Evolutionary conservation across 1,284 basidiomycete genomes (phyloP), one percentile per base, ranked within the genome.

Genomic region (Vanrija humicola): DNA sequence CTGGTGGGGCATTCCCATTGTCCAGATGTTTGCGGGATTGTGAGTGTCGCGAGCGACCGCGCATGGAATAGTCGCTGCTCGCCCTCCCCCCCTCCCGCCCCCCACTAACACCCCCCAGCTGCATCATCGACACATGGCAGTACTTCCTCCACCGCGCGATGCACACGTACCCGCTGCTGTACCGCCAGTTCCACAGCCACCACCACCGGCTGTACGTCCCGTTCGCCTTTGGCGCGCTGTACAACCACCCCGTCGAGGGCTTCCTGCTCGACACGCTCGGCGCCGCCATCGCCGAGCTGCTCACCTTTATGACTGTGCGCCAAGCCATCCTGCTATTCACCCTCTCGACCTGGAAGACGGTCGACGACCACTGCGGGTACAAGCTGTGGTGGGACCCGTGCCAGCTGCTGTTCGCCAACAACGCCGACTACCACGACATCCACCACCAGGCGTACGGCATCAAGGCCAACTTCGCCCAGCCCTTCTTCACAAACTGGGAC

Each of bases 321-420:
- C 90, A 94, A 73, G 86, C 90, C n/a, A 84, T 85, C 55, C 67
- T 97, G 46, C 81, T 98, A 54, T 98, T 98, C 73, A 79, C 79
- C 9, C 79, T 98, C 61, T 88, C 89, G 16, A 89, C 88, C 1
- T 78, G 90, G 68, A 99, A 99, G 81, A 98, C 95, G 1, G 92
- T 98, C 44, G 93, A 97, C 65, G 96, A 98, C 73, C 95, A 98
- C 75, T 97, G 94, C 62, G 95, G 95, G 1, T 97, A 96, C 73
- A 81, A 77, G 25, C 78, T 98, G 21, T 91, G 91, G 50, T 92
- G 87, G 77, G 94, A 96, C 70, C 90, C 90, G 1, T 79, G 94
- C 46, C 94, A 98, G 74, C 70, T 90, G 64, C 68, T 97, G 54
- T 90, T 88, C 58, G 80, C 83, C n/a, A 99, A 99, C 75, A 96